phyloP scores from a whole-genome alignment of 805 yeast species.

The Saccharomycopsis babjevae region DNA sequence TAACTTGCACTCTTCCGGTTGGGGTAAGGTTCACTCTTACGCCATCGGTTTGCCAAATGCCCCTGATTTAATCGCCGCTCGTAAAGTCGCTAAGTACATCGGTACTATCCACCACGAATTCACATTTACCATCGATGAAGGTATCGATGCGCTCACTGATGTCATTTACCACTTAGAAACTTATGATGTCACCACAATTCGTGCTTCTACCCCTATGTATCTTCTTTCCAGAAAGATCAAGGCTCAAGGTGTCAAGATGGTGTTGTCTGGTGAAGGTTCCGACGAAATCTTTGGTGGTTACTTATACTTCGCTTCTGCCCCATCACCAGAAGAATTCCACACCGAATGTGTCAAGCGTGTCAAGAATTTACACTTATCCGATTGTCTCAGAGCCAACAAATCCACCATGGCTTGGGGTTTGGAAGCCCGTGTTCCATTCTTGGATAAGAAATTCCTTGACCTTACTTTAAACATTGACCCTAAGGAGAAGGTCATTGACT shows the following conservation, averaged over 20 bases:
- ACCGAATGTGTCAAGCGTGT: conserved; percentile 91
- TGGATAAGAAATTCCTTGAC: conserved; percentile 87
- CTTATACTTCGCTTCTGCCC: conserved; percentile 94
- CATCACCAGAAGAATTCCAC: conserved; percentile 88
- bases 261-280: conserved; percentile 96
- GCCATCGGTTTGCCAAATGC: conserved; percentile 97
- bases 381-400: conserved; percentile 97
- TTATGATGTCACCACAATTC: conserved; percentile 94
- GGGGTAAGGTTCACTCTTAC: conserved; percentile 84
- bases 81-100: conserved; percentile 90
- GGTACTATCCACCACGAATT: conserved; percentile 97
- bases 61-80: conserved; percentile 94
- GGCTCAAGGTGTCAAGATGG: conserved; percentile 99
- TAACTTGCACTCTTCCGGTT: conserved; percentile 55
- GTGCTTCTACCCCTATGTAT: conserved; percentile 99
- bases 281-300: conserved; percentile 99
- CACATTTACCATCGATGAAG: conserved; percentile 93
- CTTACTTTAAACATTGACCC: conserved; percentile 93
- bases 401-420: conserved; percentile 99
- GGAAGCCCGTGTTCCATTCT: conserved; percentile 98
- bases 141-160: conserved; percentile 89
- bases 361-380: conserved; percentile 93
- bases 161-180: conserved; percentile 95
- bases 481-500: conserved; percentile 74
- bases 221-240: conserved; percentile 90